These are phyloP conservation scores for Gynochthodes officinalis DNA, from an alignment of 257 asterid genomes.

Conservation along the genomic window DNA sequence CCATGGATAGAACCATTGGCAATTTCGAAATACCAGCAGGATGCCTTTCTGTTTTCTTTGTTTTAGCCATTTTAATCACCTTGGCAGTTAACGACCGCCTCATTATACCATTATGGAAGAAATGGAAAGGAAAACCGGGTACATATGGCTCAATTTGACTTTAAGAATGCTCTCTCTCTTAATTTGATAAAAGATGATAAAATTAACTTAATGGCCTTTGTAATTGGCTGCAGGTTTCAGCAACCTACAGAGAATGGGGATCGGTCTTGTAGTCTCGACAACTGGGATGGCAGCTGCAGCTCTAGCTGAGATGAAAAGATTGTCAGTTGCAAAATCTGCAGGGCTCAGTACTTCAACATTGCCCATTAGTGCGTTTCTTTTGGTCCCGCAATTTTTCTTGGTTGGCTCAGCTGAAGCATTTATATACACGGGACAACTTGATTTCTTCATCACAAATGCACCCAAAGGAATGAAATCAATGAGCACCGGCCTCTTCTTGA, in stretches of 20 bases:
- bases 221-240: constrained; percentile 61
- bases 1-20: constrained; percentile 69
- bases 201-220: no score
- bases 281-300: constrained; percentile 79
- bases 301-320: constrained; percentile 57
- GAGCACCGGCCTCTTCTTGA: constrained; percentile 93
- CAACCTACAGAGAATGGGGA: constrained; percentile 58
- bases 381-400: constrained; percentile 78
- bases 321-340: constrained; percentile 46
- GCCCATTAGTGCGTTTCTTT: constrained; percentile 64
- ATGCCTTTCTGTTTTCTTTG: constrained; percentile 87
- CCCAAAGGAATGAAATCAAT: constrained; percentile 96
- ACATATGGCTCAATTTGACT: no score
- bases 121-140: constrained; percentile 81
- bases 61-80: constrained; percentile 67
- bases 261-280: constrained; percentile 69
- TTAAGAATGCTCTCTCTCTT: background rate
- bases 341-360: constrained; percentile 31
- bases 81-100: constrained; percentile 64
- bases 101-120: constrained; percentile 79
- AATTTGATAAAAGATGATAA: background rate
- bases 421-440: constrained; percentile 89
- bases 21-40: constrained; percentile 80
- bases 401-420: constrained; percentile 92
- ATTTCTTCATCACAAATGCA: constrained; percentile 82